These are phyloP conservation scores for Colletotrichum sp. DNA, from an alignment of 2,329 filamentous ascomycete genomes.

Conservation along the genomic window DNA sequence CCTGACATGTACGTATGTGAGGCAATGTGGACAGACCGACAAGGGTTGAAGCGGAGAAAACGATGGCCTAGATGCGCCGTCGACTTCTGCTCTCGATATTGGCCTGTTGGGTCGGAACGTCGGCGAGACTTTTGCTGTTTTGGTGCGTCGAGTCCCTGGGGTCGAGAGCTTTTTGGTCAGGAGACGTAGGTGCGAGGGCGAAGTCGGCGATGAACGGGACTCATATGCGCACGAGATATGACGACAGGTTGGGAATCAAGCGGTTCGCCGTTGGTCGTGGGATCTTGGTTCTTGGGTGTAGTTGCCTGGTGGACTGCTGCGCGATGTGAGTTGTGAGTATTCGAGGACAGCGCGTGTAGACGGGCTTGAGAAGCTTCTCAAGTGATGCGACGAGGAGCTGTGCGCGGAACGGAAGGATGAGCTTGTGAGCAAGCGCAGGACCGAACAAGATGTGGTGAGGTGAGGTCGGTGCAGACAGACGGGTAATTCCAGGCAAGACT, in stretches of 20 bases:
- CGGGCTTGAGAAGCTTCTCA: neutral
- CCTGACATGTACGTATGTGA: constrained; percentile 13
- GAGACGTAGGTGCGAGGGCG: neutral
- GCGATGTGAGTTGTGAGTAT: constrained; percentile 8
- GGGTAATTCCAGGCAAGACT: neutral
- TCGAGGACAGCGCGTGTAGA: neutral
- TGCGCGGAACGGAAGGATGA: neutral
- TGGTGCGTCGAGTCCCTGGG: neutral
- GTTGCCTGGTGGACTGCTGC: neutral
- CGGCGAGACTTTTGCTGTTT: neutral
- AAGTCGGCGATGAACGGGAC: neutral
- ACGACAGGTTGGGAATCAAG: neutral
- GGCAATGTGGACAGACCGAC: constrained; percentile 12
- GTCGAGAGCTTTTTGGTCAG: neutral
- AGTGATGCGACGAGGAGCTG: neutral
- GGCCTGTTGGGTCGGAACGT: neutral
- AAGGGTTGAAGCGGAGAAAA: constrained; percentile 10
- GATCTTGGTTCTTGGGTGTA: neutral
- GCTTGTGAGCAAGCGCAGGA: neutral
- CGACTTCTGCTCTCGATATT: neutral
- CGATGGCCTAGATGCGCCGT: constrained; percentile 11
- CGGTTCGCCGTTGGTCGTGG: neutral
- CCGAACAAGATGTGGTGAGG: neutral
- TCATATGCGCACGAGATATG: neutral
- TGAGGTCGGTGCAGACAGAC: neutral